Evolutionary conservation across 2,329 filamentous ascomycete species (phyloP).

Genomic region (Xylaria multiplex): DNA sequence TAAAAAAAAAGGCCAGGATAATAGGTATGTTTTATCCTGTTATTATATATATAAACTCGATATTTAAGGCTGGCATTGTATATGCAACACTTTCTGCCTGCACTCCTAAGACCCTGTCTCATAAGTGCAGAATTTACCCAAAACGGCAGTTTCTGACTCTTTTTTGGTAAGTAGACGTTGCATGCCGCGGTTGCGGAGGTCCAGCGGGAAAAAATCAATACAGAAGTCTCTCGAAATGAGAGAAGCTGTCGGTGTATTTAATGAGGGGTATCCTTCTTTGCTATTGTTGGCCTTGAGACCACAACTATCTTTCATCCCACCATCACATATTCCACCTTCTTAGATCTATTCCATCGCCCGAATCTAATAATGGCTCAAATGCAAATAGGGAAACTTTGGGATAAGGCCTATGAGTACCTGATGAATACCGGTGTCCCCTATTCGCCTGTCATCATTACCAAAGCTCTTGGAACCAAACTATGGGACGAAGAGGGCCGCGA

Average conservation of each 20-base stretch:
- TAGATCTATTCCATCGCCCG: not conserved
- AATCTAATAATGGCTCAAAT: slow-evolving; percentile 12
- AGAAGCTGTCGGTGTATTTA: not conserved
- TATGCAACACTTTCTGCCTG: too few species aligned
- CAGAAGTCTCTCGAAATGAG: not conserved
- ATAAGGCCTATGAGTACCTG: slow-evolving; percentile 44
- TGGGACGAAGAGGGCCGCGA: slow-evolving; percentile 57
- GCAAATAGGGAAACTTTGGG: slow-evolving; percentile 35
- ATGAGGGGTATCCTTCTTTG: not conserved
- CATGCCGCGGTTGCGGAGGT: not conserved
- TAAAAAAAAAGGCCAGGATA: too few species aligned
- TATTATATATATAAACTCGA: too few species aligned
- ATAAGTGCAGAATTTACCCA: too few species aligned
- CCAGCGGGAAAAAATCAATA: too few species aligned
- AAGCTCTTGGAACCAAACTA: slow-evolving; percentile 56
- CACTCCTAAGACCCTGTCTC: too few species aligned
- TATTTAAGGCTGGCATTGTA: too few species aligned
- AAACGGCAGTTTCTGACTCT: too few species aligned
- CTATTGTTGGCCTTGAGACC: not conserved
- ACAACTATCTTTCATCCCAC: not conserved
- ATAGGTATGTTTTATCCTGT: too few species aligned
- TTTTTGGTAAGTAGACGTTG: too few species aligned
- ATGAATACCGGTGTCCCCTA: slow-evolving; percentile 26
- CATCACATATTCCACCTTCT: not conserved
- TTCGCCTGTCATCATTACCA: slow-evolving; percentile 52